These are phyloP conservation scores for Spathaspora arborariae DNA, from an alignment of 805 yeast species.

Conservation along the genomic window DNA sequence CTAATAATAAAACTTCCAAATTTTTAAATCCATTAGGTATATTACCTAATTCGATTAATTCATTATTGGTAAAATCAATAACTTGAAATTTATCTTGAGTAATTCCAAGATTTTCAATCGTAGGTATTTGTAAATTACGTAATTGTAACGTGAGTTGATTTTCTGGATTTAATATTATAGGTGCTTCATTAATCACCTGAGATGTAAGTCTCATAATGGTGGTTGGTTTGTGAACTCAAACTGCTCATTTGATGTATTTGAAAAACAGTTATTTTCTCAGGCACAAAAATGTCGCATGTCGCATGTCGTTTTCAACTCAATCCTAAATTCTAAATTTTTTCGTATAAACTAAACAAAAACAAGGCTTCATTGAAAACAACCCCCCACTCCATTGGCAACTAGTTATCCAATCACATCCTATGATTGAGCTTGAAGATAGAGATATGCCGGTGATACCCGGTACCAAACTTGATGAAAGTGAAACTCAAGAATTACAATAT, in stretches of 20 bases:
- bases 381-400: neutral
- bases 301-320: neutral
- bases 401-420: too few relatives aligned
- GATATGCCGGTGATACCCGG: slow-evolving; percentile 89
- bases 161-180: slow-evolving; percentile 30
- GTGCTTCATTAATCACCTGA: slow-evolving; percentile 26
- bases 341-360: too few relatives aligned
- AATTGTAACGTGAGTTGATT: slow-evolving; percentile 33
- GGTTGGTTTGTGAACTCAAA: too few relatives aligned
- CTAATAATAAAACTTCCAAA: slow-evolving; percentile 52
- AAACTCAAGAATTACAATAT: slow-evolving; percentile 60
- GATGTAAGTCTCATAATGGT: slow-evolving; percentile 41
- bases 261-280: neutral
- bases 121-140: slow-evolving; percentile 28
- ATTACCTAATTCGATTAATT: slow-evolving; percentile 50
- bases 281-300: slow-evolving; percentile 1
- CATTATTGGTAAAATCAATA: slow-evolving; percentile 76
- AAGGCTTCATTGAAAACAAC: too few relatives aligned
- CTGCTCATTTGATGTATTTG: neutral
- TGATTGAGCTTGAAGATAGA: slow-evolving; percentile 41
- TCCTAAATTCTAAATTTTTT: neutral
- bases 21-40: slow-evolving; percentile 35
- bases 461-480: slow-evolving; percentile 65
- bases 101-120: slow-evolving; percentile 32
- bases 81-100: slow-evolving; percentile 39